Evolutionary conservation across 2,329 filamentous ascomycete genomes (phyloP), one percentile per base, ranked within the genome.

Genomic region (Ascochyta clinopodiicola): DNA sequence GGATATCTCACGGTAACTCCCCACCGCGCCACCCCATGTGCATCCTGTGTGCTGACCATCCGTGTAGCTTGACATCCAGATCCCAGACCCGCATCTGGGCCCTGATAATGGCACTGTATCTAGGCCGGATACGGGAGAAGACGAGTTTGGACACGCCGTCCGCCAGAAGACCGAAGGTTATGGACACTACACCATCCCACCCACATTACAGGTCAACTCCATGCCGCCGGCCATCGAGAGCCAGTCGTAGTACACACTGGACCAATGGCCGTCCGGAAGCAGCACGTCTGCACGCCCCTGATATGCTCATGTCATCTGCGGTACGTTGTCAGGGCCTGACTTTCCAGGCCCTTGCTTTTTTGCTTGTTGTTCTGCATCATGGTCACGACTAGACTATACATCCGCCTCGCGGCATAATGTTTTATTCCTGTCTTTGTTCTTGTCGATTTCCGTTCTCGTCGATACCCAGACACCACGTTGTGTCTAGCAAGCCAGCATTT

Each of bases 1-100:
- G 94, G 91, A 1, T 97, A 96, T 75, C 88, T 96, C 87, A 92
- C 84, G 63, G 88, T 90, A 77, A 78, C 86, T 4, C 25, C 7
- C 17, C 5, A 8, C 1, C 75, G 6, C 43, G n/a, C 44, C 12
- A 34, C 19, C 6, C n/a, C 43, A 8, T 31, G 19, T 8, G 19
- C 31, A 27, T n/a, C 9, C 6, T 29, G 40, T 15, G n/a, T 12
- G 46, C 56, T 64, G 35, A 66, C 45, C 3, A 4, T 45, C 6
- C 4, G 10, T 40, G 19, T 54, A 91, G 88, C 82, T 93, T 64
- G 90, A 93, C 66, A 91, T 93, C 44, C 89, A 92, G 76, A 90
- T 93, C 53, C 87, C 89, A 4, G 89, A 93, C 71, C 90, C 90
- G 1, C 88, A 91, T 64, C 86, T 92, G 56, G 72, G 71, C 44